Percentiles rank a stretch among this genome's conserved stretches.
Conservation (phyloP, 169 alveolate species). For the Plasmodium berghei region DNA sequence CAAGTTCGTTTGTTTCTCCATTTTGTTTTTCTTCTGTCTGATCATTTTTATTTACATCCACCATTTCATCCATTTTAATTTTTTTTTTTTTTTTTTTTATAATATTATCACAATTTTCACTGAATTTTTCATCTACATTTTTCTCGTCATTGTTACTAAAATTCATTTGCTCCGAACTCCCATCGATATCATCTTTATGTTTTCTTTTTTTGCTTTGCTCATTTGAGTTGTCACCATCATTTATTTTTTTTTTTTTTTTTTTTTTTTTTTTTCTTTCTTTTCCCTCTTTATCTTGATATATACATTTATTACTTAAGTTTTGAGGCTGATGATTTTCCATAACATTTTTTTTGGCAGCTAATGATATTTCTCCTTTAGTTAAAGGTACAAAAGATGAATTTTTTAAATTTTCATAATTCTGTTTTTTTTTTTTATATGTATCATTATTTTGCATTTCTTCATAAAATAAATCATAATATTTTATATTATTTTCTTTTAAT, state of each 20-base stretch:
- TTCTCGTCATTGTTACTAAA: not conserved
- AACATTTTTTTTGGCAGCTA: constrained; percentile 36
- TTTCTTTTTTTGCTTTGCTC: not conserved
- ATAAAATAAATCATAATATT: constrained; percentile 42
- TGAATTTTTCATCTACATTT: not conserved
- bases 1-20: constrained; percentile 11
- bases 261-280: not conserved
- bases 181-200: not conserved
- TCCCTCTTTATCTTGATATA: not conserved
- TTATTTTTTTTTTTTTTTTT: not conserved
- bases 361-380: constrained; percentile 73
- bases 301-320: not conserved
- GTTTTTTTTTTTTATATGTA: constrained; percentile 54
- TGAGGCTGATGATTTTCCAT: not conserved
- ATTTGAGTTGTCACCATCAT: not conserved
- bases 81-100: not conserved
- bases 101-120: not conserved
- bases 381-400: constrained; percentile 50
- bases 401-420: constrained; percentile 55
- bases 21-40: not conserved
- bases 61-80: not conserved
- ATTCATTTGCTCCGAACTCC: not conserved
- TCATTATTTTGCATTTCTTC: constrained; percentile 73
- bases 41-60: not conserved
- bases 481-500: constrained; percentile 64